A percentile compares a stretch with the other conserved stretches of the same genome.
Evolutionary conservation across 1,284 basidiomycete genomes (phyloP).

Genomic region (Tremellales sp.): DNA sequence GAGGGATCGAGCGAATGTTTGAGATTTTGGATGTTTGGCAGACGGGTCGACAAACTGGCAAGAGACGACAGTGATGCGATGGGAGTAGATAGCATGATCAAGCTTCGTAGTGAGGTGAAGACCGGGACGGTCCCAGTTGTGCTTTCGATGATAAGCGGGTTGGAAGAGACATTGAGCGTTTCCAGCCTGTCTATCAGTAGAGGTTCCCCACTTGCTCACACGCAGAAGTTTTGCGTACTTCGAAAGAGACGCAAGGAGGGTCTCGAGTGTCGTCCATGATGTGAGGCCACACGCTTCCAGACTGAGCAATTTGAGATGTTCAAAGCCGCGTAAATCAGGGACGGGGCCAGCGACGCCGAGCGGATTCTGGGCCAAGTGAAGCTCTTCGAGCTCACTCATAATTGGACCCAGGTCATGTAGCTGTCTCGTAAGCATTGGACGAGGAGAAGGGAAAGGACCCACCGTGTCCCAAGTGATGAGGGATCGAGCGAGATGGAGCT

Average conservation of each 20-base stretch:
- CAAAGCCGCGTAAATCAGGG: background rate
- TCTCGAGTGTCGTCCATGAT: background rate
- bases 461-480: background rate
- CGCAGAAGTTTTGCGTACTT: no score
- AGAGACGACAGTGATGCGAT: background rate
- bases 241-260: no score
- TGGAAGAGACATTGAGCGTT: background rate
- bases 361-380: background rate
- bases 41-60: background rate
- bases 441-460: background rate
- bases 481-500: background rate
- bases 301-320: background rate
- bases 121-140: background rate
- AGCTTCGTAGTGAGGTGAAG: background rate
- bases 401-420: no score
- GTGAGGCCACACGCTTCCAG: background rate
- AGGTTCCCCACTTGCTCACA: no score
- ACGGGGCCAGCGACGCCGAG: background rate
- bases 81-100: background rate
- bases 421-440: no score
- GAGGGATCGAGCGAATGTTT: background rate
- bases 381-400: no score
- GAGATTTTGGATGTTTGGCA: background rate
- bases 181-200: background rate
- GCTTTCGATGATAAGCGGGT: background rate